A percentile compares a stretch with the other conserved stretches of the same genome.
Conservation (phyloP, 1,284 basidiomycete species). For the Afroboletus lepidellus region DNA sequence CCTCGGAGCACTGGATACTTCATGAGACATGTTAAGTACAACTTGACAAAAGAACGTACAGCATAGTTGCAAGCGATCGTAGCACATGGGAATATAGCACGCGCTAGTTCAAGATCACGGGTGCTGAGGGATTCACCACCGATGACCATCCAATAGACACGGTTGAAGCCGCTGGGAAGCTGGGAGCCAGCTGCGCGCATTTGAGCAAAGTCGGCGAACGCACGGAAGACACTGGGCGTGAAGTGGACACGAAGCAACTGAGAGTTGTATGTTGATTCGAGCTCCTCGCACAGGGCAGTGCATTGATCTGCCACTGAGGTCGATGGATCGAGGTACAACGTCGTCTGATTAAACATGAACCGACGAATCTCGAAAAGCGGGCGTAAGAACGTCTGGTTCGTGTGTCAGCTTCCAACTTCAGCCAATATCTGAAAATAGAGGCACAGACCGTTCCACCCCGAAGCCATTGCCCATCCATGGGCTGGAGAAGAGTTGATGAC, state of each 20-base stretch:
- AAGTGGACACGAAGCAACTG: constrained; percentile 28
- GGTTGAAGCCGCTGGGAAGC: constrained; percentile 21
- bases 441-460: constrained; percentile 27
- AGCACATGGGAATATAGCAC: constrained; percentile 18
- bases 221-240: constrained; percentile 26
- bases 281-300: constrained; percentile 22
- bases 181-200: constrained; percentile 14
- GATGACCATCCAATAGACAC: constrained; percentile 31
- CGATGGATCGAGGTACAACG: constrained; percentile 26
- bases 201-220: constrained; percentile 26
- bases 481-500: constrained; percentile 24
- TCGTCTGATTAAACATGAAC: constrained; percentile 32
- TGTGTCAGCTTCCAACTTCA: neutral
- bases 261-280: constrained; percentile 20
- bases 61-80: constrained; percentile 31
- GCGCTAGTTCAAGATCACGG: constrained; percentile 24
- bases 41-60: constrained; percentile 8
- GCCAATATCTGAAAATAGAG: neutral
- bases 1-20: constrained; percentile 23
- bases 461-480: constrained; percentile 29
- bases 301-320: constrained; percentile 28
- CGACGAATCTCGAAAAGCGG: constrained; percentile 30
- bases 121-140: constrained; percentile 25
- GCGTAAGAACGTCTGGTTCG: constrained; percentile 25
- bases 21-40: constrained; percentile 1